Base-by-base conservation (phyloP, 805 yeast genomes). In the Teunomyces tritomae region DNA sequence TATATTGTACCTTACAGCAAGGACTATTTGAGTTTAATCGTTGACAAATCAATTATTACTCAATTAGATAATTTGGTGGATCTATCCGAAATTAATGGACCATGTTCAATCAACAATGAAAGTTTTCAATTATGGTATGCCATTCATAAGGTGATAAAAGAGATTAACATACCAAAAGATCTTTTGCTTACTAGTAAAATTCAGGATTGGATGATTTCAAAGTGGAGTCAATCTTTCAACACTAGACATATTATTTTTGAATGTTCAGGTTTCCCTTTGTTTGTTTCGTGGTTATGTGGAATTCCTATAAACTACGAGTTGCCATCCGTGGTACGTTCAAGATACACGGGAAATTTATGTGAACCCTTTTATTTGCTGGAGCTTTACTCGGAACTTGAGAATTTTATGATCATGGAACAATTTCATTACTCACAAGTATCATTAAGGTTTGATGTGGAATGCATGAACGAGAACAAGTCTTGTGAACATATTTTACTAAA, bases 81-180 rank as follows among this genome's bases (percentile, higher is more conserved):
- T 32, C 58, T 78, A 5, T 66, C 87, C 0, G 85, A 80, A 39
- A 66, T 83, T 0, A 79, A 77, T 59, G 92, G 92, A 0, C 92
- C 94, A 2, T 57, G 64, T 1, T 20, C 52, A 1, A 45, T 83
- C 1, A 69, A 75, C 41, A 65, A 75, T 37, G 79, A 75, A 42
- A 67, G 85, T 3, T 63, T 80, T 27, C 52, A 58, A 10, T 79
- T 85, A 51, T 85, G 91, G 91, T 62, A 69, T 44, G 53, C 69
- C 0, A 52, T 78, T 3, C 61, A 72, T 11, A 58, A 59, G 3
- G 56, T 76, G 8, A 68, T 77, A 13, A 65, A 63, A 29, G 58
- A 58, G 2, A 60, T 69, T 14, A 66, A 65, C 16, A 57, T 70
- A 3, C 58, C 58, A 1, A 62, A 58, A n/a, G 50, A 64, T 1